Evolutionary conservation across 179 eudicot species (phyloP).

Genomic region (Monotropa hypopitys): DNA sequence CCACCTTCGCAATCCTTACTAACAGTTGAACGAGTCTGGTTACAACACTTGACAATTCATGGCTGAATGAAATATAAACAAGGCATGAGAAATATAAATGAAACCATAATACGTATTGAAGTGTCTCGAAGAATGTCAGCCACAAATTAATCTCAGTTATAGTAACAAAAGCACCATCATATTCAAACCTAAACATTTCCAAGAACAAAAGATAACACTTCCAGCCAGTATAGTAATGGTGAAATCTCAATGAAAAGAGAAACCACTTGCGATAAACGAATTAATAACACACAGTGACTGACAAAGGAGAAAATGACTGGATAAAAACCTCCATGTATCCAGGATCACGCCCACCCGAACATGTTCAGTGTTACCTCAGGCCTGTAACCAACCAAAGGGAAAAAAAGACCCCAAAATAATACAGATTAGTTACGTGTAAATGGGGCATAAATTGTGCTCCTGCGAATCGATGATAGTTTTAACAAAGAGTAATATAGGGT

Average conservation of each 20-base stretch:
- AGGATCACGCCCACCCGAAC: conserved; percentile 28
- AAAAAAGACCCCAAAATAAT: neutral
- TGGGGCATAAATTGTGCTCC: neutral
- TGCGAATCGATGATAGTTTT: neutral
- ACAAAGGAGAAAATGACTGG: conserved; percentile 21
- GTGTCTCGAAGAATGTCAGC: neutral
- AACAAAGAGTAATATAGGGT: neutral
- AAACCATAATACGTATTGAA: neutral
- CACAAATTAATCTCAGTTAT: conserved; percentile 1
- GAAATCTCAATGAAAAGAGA: conserved; percentile 3
- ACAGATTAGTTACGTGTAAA: neutral
- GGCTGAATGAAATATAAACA: neutral
- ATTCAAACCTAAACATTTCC: conserved; percentile 7
- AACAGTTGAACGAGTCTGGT: too few relatives aligned
- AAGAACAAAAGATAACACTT: neutral
- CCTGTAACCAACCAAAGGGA: conserved; percentile 28
- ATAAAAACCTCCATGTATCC: conserved; percentile 53
- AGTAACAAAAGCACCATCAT: neutral
- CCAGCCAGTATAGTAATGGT: neutral
- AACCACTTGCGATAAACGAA: neutral
- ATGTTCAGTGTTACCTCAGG: conserved; percentile 26
- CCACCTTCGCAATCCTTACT: too few relatives aligned
- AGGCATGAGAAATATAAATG: neutral
- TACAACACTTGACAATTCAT: too few relatives aligned
- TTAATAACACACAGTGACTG: conserved; percentile 1